Percentiles rank a stretch among this genome's conserved stretches.
These are phyloP conservation scores for Amanita brunnescens DNA, from an alignment of 768 basidiomycete species.

Conservation along the genomic window DNA sequence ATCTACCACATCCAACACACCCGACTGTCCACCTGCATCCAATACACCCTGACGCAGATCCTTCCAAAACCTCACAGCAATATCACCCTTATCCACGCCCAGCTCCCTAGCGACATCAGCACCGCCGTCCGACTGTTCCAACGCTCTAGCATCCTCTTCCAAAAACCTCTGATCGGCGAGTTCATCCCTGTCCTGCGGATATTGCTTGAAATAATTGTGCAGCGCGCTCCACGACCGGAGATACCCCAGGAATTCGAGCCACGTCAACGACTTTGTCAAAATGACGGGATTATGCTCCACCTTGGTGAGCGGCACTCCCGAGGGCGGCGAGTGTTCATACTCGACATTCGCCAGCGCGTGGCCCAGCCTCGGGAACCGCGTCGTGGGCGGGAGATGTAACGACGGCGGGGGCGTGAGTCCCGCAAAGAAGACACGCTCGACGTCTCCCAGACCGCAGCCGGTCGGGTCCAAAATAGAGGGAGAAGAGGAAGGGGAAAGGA, in stretches of 20 bases:
- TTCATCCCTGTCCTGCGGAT: conserved; percentile 44
- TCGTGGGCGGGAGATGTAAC: conserved; percentile 2
- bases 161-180: conserved; percentile 26
- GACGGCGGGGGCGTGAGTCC: conserved; percentile 25
- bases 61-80: conserved; percentile 58
- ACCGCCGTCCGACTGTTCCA: background rate
- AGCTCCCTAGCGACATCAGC: conserved; percentile 15
- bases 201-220: conserved; percentile 54
- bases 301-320: conserved; percentile 24
- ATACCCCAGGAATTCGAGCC: conserved; percentile 60
- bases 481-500: conserved; percentile 12
- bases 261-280: conserved; percentile 47
- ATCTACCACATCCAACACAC: conserved; percentile 29
- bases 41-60: conserved; percentile 33
- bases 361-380: conserved; percentile 9
- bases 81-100: conserved; percentile 37
- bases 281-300: conserved; percentile 33
- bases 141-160: background rate
- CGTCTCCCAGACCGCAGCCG: conserved; percentile 28
- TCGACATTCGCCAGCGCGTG: background rate
- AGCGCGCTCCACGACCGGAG: conserved; percentile 65
- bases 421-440: conserved; percentile 51
- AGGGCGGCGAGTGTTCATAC: conserved; percentile 24
- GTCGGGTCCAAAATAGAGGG: conserved; percentile 1
- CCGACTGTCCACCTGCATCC: conserved; percentile 19